Evolutionary conservation across 176 grass and related monocot genomes (phyloP).

Genomic region (Pontederia paniculata): DNA sequence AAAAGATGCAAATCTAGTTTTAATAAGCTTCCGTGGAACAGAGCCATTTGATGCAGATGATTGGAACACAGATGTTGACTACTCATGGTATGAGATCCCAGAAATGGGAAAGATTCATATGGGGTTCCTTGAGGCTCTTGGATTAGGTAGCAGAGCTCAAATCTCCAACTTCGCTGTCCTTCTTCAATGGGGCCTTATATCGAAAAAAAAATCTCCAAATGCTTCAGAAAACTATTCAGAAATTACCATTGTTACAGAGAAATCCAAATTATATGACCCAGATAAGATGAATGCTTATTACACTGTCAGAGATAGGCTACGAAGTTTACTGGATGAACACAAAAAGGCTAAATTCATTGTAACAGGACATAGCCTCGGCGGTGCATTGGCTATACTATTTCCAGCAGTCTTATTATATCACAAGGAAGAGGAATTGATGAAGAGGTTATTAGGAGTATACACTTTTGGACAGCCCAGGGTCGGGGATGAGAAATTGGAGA

Average conservation of each 20-base stretch:
- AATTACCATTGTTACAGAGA: neutral
- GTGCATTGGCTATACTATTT: conserved; percentile 30
- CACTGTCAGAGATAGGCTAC: conserved; percentile 16
- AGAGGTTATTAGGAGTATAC: conserved; percentile 25
- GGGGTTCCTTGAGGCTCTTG: conserved; percentile 37
- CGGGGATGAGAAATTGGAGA: conserved; percentile 15
- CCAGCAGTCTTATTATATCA: conserved; percentile 23
- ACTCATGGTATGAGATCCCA: conserved; percentile 31
- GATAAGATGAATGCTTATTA: conserved; percentile 21
- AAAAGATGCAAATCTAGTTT: conserved; percentile 20
- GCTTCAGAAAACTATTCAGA: neutral
- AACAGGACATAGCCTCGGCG: conserved; percentile 32
- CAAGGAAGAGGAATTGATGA: conserved; percentile 18
- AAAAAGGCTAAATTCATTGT: conserved; percentile 29
- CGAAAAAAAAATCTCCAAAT: neutral
- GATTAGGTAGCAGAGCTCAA: conserved; percentile 19
- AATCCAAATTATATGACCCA: neutral
- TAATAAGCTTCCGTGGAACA: conserved; percentile 28
- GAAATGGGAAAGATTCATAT: conserved; percentile 24
- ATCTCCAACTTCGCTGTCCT: neutral
- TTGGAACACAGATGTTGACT: conserved; percentile 25
- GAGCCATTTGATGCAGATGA: conserved; percentile 25
- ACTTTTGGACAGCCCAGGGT: conserved; percentile 39
- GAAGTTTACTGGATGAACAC: conserved; percentile 11
- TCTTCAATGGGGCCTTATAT: neutral